Evolutionary conservation across 495 filamentous ascomycete genomes (phyloP).

Genomic region (Trichocladium antarcticum): DNA sequence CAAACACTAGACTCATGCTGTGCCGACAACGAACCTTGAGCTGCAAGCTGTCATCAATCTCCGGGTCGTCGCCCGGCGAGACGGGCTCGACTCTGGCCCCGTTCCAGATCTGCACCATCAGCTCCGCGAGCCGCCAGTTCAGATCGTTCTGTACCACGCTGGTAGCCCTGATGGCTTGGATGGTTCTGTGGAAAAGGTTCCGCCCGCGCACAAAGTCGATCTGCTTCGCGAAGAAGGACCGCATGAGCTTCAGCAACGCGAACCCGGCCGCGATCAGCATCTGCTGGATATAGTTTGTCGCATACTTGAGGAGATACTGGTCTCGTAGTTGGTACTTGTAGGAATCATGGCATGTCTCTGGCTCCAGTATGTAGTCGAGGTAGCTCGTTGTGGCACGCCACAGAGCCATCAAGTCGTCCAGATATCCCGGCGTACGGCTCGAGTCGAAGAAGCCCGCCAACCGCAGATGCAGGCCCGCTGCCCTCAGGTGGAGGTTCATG

Average conservation of each 20-base stretch:
- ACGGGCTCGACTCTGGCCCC: conserved; percentile 48
- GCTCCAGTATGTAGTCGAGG: conserved; percentile 59
- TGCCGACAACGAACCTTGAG: conserved; percentile 80
- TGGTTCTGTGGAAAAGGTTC: conserved; percentile 61
- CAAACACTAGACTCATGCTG: conserved; percentile 88
- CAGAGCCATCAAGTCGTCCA: conserved; percentile 63
- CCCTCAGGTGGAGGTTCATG: conserved; percentile 62
- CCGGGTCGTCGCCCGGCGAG: conserved; percentile 29
- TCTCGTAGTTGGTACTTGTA: conserved; percentile 25
- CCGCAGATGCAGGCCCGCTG: conserved; percentile 70
- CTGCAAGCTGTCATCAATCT: conserved; percentile 62
- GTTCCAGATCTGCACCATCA: conserved; percentile 88
- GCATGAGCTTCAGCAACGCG: conserved; percentile 71
- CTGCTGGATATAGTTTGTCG: conserved; percentile 80
- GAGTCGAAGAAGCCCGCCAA: conserved; percentile 85
- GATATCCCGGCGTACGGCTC: conserved; percentile 58
- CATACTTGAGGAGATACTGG: conserved; percentile 50
- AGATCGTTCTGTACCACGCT: conserved; percentile 78
- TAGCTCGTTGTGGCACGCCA: conserved; percentile 67
- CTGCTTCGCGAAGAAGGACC: conserved; percentile 65
- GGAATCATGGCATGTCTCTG: conserved; percentile 13
- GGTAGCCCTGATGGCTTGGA: conserved; percentile 63
- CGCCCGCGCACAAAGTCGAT: conserved; percentile 68
- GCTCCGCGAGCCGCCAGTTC: conserved; percentile 72
- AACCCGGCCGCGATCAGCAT: conserved; percentile 86